Base-by-base conservation (phyloP, 2,329 filamentous ascomycete species). In the Pseudocercospora vitis region DNA sequence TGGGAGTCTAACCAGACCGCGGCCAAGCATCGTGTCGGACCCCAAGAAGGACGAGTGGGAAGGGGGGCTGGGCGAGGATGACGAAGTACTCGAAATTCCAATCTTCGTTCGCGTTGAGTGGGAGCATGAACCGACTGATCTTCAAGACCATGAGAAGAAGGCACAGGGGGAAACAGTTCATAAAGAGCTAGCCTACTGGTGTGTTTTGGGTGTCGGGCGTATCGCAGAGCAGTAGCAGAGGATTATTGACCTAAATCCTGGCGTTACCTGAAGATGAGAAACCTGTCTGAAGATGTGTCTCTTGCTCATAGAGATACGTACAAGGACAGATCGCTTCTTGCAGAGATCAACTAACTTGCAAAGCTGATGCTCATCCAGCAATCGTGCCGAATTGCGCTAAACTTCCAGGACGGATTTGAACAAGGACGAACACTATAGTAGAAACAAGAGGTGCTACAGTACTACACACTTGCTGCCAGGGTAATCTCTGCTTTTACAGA, bases 151-250 rank as follows among this genome's bases (percentile, higher is more conserved):
- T 65, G 49, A 40, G 68, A 65, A 70, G 68, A 62, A 65, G 73
- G 1, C 71, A 66, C 85, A 80, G 70, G 83, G 82, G 39, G 82
- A 77, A 44, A 86, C 80, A 70, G 88, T 92, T 73, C 92, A 85
- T 76, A 83, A 88, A 66, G 94, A 97, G 69, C 75, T 97, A 72
- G 91, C 91, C 51, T 97, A 96, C 73, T 99, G 94, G 94, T 91
- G 89, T 74, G 91, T 95, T 16, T 77, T 97, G 29, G 92, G 92
- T 3, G 82, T 95, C 53, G 94, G 94, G 7, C 85, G 85, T 65
- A 94, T 97, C 65, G 81, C 65, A 16, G 32, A 44, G 26, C 42
- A 45, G 8, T 45, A 45, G 24, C n/a, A 19, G 23, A 18, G 7
- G 16, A 3, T 21, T 3, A n/a, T n/a, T n/a, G n/a, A n/a, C n/a